phyloP scores from a whole-genome alignment of 345 rosid species.

The Rubroshorea leprosula region DNA sequence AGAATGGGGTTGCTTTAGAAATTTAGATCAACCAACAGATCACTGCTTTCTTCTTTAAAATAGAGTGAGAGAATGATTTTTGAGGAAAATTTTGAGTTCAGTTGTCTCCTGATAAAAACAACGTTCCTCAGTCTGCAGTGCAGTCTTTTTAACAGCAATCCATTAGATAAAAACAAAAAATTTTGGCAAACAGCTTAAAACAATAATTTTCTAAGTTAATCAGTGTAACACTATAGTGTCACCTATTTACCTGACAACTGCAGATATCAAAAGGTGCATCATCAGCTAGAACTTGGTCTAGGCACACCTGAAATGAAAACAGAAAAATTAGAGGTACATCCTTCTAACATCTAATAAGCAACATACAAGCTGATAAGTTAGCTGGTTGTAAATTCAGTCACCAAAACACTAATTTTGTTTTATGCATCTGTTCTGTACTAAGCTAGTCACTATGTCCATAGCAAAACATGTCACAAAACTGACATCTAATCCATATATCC shows the following conservation, averaged over 20 bases:
- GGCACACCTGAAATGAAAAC: conserved; percentile 48
- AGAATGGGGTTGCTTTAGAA: too few relatives aligned
- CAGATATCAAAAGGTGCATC: conserved; percentile 95
- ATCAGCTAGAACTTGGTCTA: conserved; percentile 82
- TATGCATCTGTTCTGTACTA: not conserved
- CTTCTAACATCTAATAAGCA: not conserved
- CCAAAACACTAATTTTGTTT: not conserved
- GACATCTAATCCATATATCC: not conserved
- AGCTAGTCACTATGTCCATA: not conserved
- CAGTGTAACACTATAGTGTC: not conserved
- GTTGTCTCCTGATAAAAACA: too few relatives aligned
- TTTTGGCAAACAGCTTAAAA: not conserved
- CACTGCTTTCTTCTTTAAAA: too few relatives aligned
- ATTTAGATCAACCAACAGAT: too few relatives aligned
- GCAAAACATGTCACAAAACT: not conserved
- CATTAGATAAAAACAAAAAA: not conserved
- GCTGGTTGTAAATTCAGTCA: not conserved
- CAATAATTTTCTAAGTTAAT: too few relatives aligned
- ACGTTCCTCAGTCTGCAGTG: too few relatives aligned
- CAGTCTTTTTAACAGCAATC: too few relatives aligned
- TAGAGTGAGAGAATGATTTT: too few relatives aligned
- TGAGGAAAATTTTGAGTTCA: too few relatives aligned
- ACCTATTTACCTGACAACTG: conserved; percentile 80
- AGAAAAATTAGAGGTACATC: conserved; percentile 3
- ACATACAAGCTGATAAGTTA: not conserved